Base-by-base conservation (phyloP, 2,329 filamentous ascomycete species). In the Epicoccum sorghinum region DNA sequence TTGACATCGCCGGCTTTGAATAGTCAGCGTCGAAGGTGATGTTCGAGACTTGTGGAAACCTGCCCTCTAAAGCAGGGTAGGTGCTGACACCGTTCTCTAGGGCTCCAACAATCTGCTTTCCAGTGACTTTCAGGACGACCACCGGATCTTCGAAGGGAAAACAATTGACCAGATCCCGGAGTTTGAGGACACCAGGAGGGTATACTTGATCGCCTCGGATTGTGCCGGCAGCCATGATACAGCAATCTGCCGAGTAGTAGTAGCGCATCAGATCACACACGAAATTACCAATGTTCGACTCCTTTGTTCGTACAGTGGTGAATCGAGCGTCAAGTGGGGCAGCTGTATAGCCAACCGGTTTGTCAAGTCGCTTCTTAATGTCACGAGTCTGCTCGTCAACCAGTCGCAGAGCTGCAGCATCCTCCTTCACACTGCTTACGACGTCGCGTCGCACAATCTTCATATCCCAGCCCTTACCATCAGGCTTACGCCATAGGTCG, bases 91-190 rank as follows among this genome's bases (percentile, higher is more conserved):
- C 86, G 64, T 96, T 96, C 72, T 96, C 92, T 2, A 96, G 74
- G 0, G 92, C 92, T n/a, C 86, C 87, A 66, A 87, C 80, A 29
- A 97, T 85, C 1, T 87, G 89, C 63, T 85, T 80, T 0, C 93
- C 93, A 0, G 79, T 86, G 4, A 91, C 81, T 30, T 83, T 84
- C 55, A 96, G 79, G 4, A 96, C 85, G 0, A 96, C 88, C 1
- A 93, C 89, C 0, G 92, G 91, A 60, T 96, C 92, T 69, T 96
- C 92, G 64, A 97, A 96, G 0, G 93, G 93, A 62, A 96, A 96
- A 68, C 91, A 96, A 45, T 90, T 89, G 52, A 92, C 84, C n/a
- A 96, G 85, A 66, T 96, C 91, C 67, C 90, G 90, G 55, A 96
- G 78, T 23, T 87, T 81, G 7, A 96, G 78, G 0, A 92, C 80